Conservation (phyloP, 73 alveolate species). For the Breviolum minutum region DNA sequence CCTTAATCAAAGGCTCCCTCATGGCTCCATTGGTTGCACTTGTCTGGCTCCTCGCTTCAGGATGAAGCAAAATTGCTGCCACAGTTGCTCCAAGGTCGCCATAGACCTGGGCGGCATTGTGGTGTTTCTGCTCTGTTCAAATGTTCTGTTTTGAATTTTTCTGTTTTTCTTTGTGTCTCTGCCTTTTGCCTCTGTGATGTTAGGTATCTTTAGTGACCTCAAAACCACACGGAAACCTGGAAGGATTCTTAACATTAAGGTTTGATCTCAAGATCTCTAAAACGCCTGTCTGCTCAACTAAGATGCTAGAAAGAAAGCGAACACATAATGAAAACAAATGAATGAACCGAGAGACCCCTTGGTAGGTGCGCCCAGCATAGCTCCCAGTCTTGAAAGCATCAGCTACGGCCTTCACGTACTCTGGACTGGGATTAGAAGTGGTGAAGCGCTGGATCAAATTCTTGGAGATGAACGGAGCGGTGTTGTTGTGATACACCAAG, state of each 20-base stretch:
- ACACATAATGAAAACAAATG: background rate
- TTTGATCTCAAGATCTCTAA: background rate
- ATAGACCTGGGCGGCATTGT: slow-evolving; percentile 12
- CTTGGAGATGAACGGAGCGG: slow-evolving; percentile 84
- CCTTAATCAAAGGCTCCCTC: slow-evolving; percentile 84
- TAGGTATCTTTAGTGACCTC: background rate
- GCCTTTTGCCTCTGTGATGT: too few species aligned
- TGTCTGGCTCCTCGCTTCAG: slow-evolving; percentile 50
- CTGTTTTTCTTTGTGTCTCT: background rate
- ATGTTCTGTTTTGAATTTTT: background rate
- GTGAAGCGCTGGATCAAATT: slow-evolving; percentile 78
- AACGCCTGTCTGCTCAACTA: background rate
- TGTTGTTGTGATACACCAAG: slow-evolving; percentile 53
- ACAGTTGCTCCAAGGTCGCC: slow-evolving; percentile 86
- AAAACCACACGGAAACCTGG: background rate
- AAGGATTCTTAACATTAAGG: background rate
- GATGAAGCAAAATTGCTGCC: slow-evolving; percentile 66
- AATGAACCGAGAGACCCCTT: background rate
- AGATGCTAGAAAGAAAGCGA: background rate
- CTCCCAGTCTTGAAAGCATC: slow-evolving; percentile 65
- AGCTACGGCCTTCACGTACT: slow-evolving; percentile 52
- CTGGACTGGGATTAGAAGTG: slow-evolving; percentile 60
- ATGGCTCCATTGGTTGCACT: slow-evolving; percentile 24
- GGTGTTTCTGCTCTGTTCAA: background rate
- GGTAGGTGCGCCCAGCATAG: slow-evolving; percentile 46